Base-by-base conservation (phyloP, 352 stramenopile species). In the Phytophthora tentaculata region DNA sequence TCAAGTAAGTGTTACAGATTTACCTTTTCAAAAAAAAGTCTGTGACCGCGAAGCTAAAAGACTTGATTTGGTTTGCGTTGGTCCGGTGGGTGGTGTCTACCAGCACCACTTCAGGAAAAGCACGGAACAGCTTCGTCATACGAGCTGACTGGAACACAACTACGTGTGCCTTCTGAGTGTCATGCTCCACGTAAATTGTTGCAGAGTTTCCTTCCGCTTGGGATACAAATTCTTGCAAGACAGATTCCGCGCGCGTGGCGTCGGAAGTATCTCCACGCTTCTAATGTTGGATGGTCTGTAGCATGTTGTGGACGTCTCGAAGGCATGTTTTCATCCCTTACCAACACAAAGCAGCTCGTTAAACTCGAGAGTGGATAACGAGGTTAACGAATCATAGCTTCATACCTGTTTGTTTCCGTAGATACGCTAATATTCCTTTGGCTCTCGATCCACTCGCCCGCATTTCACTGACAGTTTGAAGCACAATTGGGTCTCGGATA, bases 141-240 rank as follows among this genome's bases (percentile, higher is more conserved):
- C 60, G 26, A 3, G 51, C 37, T 0, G 60, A 61, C 50, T 61
- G 51, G 10, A 67, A 61, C 2, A 61, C 29, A 44, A 67, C 59
- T 7, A 45, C n/a, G n/a, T n/a, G n/a, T n/a, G n/a, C n/a, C 39
- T 45, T 45, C 14, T 22, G 39, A 19, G 13, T 20, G 14, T n/a
- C 16, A 2, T 45, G 32, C 7, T 45, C 39, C 3, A 45, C 39
- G 13, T 22, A 45, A 2, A 45, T 5, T 8, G 3, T 45, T 1
- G 39, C 39, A 13, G 14, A n/a, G 39, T 20, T 45, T 3, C 39
- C 39, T 45, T 6, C 3, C 13, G 19, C 14, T 45, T 45, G 39
- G 20, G 3, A 7, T 2, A 23, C 39, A 20, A 45, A 45, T 45
- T 45, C 39, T 13, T 19, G 13, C 14, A 45, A 9, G 5, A 45